Percentiles rank a stretch among this genome's conserved stretches.
phyloP scores from a whole-genome alignment of 768 basidiomycete genomes.

The Dendrothele bispora region DNA sequence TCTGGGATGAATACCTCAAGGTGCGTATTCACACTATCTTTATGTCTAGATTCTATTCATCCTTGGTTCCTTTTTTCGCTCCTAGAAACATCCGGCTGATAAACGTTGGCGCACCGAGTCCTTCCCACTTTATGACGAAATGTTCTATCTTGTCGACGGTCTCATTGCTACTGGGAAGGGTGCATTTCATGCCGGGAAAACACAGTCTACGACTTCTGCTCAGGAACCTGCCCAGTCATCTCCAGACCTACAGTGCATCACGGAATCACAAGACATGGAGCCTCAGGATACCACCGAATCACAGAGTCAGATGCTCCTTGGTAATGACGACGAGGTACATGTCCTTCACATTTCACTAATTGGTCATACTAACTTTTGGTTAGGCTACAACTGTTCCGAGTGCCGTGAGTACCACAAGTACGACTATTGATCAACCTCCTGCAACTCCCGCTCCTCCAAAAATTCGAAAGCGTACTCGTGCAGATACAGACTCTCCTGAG shows the following conservation, averaged over 20 bases:
- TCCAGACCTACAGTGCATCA: background rate
- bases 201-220: background rate
- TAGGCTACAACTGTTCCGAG: background rate
- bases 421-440: background rate
- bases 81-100: background rate
- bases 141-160: conserved; percentile 9
- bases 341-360: background rate
- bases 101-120: background rate
- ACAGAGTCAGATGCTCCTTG: background rate
- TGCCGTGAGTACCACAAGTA: background rate
- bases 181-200: conserved; percentile 9
- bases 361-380: background rate
- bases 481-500: background rate
- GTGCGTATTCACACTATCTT: background rate
- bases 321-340: background rate
- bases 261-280: background rate
- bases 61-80: background rate
- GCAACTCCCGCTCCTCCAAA: background rate
- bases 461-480: background rate
- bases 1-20: background rate
- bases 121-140: background rate
- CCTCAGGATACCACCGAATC: too few species aligned
- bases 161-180: conserved; percentile 3
- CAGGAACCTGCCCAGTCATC: background rate
- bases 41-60: background rate